Base-by-base conservation (phyloP, 2,329 filamentous ascomycete species). In the Fusarium ambrosium region DNA sequence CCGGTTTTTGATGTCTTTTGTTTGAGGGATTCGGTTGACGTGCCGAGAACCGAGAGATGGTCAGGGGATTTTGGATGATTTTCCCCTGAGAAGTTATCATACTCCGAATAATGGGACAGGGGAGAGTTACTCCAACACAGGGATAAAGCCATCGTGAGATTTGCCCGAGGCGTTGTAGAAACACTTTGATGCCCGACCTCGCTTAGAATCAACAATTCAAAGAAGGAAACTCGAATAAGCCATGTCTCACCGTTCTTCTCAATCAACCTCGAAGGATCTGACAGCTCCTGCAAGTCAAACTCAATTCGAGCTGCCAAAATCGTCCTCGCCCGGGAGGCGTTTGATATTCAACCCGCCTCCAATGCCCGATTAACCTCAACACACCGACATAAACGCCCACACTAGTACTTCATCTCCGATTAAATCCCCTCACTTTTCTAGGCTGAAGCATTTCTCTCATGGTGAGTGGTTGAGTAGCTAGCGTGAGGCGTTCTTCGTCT, bases 401-500 rank as follows among this genome's bases (percentile, higher is more conserved):
- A 29, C 60, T 51, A 61, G 43, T 8, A 16, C 4, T 24, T 48
- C 14, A 24, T 20, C 34, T 36, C 8, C 13, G 22, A 6, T 56
- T 32, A 13, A 20, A 64, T 43, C 11, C 51, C 62, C 62, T 60
- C 39, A 58, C 11, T 41, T 51, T 34, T 60, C 41, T 6, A 66
- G 63, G 63, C 55, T 66, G 63, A 66, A 66, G 63, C 36, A 60
- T 66, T 66, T 27, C 18, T 14, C 36, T 34, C 14, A 53, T 7
- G 16, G 22, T 66, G 41, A 66, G 39, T 66, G 63, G 63, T 20
- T 39, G 37, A 27, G 6, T 16, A 48, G 27, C 39, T 43, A 43
- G 36, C 22, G 22, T 22, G 34, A 51, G 45, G 24, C 45, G 45
- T 18, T 29, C 45, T 51, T 7, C 1, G 16, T 64, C 45, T 64